Percentiles rank a stretch among this genome's conserved stretches.
These are phyloP conservation scores for Aspergillus biplanus DNA, from an alignment of 495 filamentous ascomycete genomes.

Conservation along the genomic window DNA sequence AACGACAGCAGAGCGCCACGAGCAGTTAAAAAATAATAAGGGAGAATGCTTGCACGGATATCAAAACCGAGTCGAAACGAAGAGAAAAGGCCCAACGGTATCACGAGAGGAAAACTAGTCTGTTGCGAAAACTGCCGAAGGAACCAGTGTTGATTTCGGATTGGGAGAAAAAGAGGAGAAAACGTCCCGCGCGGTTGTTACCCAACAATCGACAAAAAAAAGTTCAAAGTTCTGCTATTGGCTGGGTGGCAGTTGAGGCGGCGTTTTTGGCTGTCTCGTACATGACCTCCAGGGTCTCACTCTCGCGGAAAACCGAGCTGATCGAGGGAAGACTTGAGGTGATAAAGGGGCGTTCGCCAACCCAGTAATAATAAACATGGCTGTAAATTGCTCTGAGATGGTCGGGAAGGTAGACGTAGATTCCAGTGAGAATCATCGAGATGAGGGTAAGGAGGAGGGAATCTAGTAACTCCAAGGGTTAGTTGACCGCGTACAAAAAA, in stretches of 20 bases:
- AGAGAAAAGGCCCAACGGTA: conserved; percentile 8
- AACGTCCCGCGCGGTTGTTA: conserved; percentile 4
- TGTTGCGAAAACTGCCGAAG: background rate
- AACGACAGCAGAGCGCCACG: background rate
- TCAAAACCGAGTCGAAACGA: conserved; percentile 11
- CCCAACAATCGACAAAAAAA: background rate
- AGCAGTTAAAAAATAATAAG: conserved; percentile 10
- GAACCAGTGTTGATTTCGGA: background rate
- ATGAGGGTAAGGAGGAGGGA: conserved; percentile 86
- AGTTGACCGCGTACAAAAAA: background rate
- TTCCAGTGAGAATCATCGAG: conserved; percentile 81
- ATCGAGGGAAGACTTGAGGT: conserved; percentile 37
- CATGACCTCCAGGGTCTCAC: conserved; percentile 43
- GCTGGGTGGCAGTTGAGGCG: conserved; percentile 37
- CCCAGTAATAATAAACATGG: conserved; percentile 93
- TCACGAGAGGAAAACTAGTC: conserved; percentile 14
- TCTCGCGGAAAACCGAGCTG: conserved; percentile 44
- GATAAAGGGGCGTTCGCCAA: conserved; percentile 65
- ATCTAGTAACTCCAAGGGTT: conserved; percentile 55
- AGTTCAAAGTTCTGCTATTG: conserved; percentile 44
- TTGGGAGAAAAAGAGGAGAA: background rate
- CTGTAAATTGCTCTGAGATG: conserved; percentile 77
- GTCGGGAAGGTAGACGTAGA: conserved; percentile 88
- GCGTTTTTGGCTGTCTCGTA: conserved; percentile 48
- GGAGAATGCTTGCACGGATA: conserved; percentile 13